Evolutionary conservation across 2,329 filamentous ascomycete species (phyloP).

Genomic region (Plectosphaerella sp.): DNA sequence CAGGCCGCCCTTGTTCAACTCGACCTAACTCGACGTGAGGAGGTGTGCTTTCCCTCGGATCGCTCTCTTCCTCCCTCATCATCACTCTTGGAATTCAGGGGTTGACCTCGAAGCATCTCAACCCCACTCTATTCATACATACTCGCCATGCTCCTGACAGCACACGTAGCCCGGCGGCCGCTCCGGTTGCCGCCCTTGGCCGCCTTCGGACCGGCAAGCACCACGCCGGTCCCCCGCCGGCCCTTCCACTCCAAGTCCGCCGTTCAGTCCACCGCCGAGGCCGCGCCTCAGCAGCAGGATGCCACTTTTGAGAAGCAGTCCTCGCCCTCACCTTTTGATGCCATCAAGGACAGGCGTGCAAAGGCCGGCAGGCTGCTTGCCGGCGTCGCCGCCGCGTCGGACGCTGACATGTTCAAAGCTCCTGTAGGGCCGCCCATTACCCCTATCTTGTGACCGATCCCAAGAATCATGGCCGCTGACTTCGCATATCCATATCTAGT

Average conservation of each 20-base stretch:
- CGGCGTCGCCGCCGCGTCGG: conserved; percentile 70
- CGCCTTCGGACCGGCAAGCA: not conserved
- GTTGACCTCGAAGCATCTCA: not conserved
- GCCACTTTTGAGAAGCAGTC: conserved; percentile 11
- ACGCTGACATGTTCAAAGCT: conserved; percentile 81
- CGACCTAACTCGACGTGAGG: not conserved
- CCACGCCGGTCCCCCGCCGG: not conserved
- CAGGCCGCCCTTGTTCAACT: conserved; percentile 5
- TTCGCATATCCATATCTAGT: conserved; percentile 17
- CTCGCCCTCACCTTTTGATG: conserved; percentile 39
- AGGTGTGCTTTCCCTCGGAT: conserved; percentile 2
- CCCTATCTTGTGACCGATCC: conserved; percentile 1
- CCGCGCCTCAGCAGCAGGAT: conserved; percentile 8
- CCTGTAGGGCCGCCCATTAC: conserved; percentile 41
- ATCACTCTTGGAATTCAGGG: not conserved
- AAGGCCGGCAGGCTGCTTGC: conserved; percentile 70
- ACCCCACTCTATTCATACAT: not conserved
- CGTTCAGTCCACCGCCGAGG: conserved; percentile 11
- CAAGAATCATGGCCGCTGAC: conserved; percentile 3
- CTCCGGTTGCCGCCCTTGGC: conserved; percentile 8
- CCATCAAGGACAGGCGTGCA: conserved; percentile 62
- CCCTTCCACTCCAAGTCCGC: conserved; percentile 7
- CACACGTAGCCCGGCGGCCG: not conserved
- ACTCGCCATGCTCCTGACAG: not conserved
- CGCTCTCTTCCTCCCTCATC: conserved; percentile 2